A percentile compares a stretch with the other conserved stretches of the same genome.
These are phyloP conservation scores for Imleria badia DNA, from an alignment of 768 basidiomycete genomes.

Conservation along the genomic window DNA sequence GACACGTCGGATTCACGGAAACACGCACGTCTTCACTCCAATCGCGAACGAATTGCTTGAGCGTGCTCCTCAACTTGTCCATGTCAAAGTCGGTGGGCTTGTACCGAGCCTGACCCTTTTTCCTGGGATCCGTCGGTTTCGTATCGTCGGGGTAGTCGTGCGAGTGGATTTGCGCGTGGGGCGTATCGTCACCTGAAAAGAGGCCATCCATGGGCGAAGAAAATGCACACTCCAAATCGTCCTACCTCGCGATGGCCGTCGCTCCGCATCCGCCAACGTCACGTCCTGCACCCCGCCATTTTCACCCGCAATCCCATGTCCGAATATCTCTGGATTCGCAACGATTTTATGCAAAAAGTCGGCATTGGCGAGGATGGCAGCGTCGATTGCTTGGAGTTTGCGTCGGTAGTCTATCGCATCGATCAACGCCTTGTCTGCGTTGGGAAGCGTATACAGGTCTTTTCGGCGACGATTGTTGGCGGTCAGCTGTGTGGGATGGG, in stretches of 20 bases:
- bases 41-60: conserved; percentile 92
- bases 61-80: conserved; percentile 88
- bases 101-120: conserved; percentile 19
- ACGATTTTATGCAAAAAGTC: conserved; percentile 75
- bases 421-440: conserved; percentile 67
- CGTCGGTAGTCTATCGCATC: conserved; percentile 69
- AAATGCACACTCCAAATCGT: too few relatives aligned
- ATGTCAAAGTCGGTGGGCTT: conserved; percentile 71
- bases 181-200: too few relatives aligned
- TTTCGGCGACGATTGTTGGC: conserved; percentile 70
- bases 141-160: too few relatives aligned
- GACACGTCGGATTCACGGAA: neutral
- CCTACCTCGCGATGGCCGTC: conserved; percentile 9
- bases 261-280: conserved; percentile 17
- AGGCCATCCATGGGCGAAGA: too few relatives aligned
- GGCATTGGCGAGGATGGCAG: conserved; percentile 77
- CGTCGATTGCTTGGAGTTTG: conserved; percentile 78
- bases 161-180: too few relatives aligned
- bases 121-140: too few relatives aligned
- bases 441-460: conserved; percentile 70
- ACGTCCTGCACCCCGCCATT: conserved; percentile 17
- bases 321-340: conserved; percentile 80
- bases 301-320: conserved; percentile 34
- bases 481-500: conserved; percentile 40
- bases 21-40: conserved; percentile 78